phyloP scores from a whole-genome alignment of 2,329 filamentous ascomycete genomes.

The Microdochium bolleyi region DNA sequence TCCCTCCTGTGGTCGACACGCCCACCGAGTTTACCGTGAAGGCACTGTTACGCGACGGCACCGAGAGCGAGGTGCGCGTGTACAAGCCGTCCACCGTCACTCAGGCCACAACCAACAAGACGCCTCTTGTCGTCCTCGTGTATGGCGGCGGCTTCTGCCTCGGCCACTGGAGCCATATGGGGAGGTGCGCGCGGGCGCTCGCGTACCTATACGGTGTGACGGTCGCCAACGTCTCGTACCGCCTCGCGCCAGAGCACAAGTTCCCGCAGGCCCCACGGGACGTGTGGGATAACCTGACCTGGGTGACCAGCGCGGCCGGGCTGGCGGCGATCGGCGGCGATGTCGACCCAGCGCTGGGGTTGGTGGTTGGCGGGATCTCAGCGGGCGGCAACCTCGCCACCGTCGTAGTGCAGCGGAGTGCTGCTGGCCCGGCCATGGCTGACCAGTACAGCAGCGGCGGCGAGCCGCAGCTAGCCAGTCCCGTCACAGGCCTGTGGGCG shows the following conservation, averaged over 20 bases:
- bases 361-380: no score
- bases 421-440: no score
- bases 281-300: constrained; percentile 34
- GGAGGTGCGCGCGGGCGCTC: constrained; percentile 20
- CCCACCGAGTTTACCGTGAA: no score
- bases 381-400: no score
- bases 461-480: no score
- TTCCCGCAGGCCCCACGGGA: constrained; percentile 35
- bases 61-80: constrained; percentile 20
- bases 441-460: no score
- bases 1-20: no score
- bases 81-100: constrained; percentile 13
- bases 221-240: constrained; percentile 26
- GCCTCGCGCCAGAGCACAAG: constrained; percentile 34
- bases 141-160: constrained; percentile 25
- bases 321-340: constrained; percentile 15
- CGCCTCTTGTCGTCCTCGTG: constrained; percentile 21
- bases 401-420: no score
- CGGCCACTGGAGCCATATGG: constrained; percentile 22
- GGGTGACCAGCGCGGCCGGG: constrained; percentile 29
- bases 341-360: no score
- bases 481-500: no score
- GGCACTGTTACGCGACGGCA: constrained; percentile 18
- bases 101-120: no score
- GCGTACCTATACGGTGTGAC: constrained; percentile 23